Evolutionary conservation across 805 yeast species (phyloP).

Genomic region (Myxozyma sirexii): DNA sequence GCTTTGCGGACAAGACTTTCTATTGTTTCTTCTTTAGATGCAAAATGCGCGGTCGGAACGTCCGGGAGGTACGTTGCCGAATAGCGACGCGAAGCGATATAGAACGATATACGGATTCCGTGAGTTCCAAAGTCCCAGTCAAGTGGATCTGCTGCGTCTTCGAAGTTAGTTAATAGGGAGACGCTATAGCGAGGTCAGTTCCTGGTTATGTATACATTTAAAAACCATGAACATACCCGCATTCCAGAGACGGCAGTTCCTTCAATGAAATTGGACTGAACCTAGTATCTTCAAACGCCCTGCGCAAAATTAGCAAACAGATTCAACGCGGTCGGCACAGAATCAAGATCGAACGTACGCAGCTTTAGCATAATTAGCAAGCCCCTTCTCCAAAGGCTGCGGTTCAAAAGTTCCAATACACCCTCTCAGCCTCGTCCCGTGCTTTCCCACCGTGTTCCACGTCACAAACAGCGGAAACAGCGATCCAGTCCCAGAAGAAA

Average conservation of each 20-base stretch:
- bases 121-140: conserved; percentile 85
- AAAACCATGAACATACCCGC: conserved; percentile 45
- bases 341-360: conserved; percentile 44
- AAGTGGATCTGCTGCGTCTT: conserved; percentile 51
- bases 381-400: conserved; percentile 57
- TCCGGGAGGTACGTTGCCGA: conserved; percentile 85
- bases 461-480: conserved; percentile 85
- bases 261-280: conserved; percentile 61
- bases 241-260: conserved; percentile 58
- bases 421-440: conserved; percentile 61
- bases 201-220: neutral
- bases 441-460: conserved; percentile 55
- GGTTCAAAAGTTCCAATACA: conserved; percentile 88
- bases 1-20: conserved; percentile 74
- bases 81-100: conserved; percentile 45
- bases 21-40: conserved; percentile 75
- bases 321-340: too few relatives aligned
- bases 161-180: conserved; percentile 65
- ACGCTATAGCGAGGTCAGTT: conserved; percentile 44
- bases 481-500: neutral
- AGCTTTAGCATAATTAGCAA: conserved; percentile 60
- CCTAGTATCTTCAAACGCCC: conserved; percentile 77
- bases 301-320: too few relatives aligned
- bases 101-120: conserved; percentile 69
- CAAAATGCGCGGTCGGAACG: conserved; percentile 84